Base-by-base conservation (phyloP, 2,329 filamentous ascomycete species). In the Cytospora leucostoma region DNA sequence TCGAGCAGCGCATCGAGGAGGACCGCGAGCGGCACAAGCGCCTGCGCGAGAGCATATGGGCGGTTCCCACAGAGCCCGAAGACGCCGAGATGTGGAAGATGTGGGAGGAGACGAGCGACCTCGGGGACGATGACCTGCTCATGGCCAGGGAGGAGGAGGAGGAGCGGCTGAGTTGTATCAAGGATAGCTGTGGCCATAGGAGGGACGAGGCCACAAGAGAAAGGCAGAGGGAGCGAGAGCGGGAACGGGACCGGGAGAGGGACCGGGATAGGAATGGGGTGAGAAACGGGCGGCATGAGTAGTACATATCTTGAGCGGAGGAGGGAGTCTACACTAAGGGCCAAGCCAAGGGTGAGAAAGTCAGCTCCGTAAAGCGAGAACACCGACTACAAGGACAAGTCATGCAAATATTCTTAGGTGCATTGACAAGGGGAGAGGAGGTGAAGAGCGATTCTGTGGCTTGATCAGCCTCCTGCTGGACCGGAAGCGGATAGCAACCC, bases 1-100 rank as follows among this genome's bases (percentile, higher is more conserved):
- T 97, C 59, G 93, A 98, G 77, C 93, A 98, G 79, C 84, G 95
- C 49, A 97, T 99, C 67, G 96, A 99, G 70, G 96, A 99, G 77
- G 95, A 99, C 75, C 83, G 95, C 4, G 95, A 99, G 75, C 82
- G 95, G 51, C 96, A 99, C 76, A 99, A 99, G 81, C 82, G 94
- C 51, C 80, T 94, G 71, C 81, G 95, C 27, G 95, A 99, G 78
- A 93, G 88, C 70, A 96, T 97, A 67, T 99, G 96, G 95, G 92
- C 93, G 0, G 88, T 97, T 2, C 86, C 86, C 35, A 82, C 84
- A 10, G 83, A 85, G 37, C 79, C 82, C 10, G 81, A 84, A 33
- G 84, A 88, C 40, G 78, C 79, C 12, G 94, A 98, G 76, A 88
- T 92, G 77, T 85, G 88, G 67, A 91, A 87, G 76, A 77, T 96